Base-by-base conservation (phyloP, 2,329 filamentous ascomycete genomes). In the Ophiosphaerella narmari region DNA sequence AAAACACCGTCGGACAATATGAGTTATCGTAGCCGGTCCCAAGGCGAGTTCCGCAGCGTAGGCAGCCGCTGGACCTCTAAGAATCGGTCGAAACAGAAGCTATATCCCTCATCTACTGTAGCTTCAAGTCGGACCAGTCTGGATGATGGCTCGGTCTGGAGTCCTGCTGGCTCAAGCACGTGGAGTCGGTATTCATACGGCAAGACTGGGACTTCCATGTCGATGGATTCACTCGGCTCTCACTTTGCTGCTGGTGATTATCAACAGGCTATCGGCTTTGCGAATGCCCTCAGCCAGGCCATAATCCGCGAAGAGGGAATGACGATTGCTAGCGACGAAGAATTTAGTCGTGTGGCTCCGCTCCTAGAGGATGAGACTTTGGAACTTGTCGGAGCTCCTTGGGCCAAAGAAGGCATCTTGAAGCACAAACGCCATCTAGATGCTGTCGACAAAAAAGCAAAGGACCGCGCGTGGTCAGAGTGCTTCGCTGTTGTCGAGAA, bases 371-470 rank as follows among this genome's bases (percentile, higher is more conserved):
- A 97, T 65, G 94, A 99, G 66, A 91, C 88, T 0, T 82, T 99
- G 11, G 92, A 96, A 67, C 85, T 99, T 34, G 86, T 89, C 9
- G 94, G 94, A 21, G 90, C 94, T n/a, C 94, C 94, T 0, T 99
- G 94, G 94, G 88, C 95, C 24, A 99, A 99, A 75, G 94, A 99
- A 74, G 94, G 94, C 55, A 90, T 95, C 62, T 80, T 97, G 16
- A 93, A 93, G 61, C 93, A 99, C 77, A 97, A 97, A 74, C 93
- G 97, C 71, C 93, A 97, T 67, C 82, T 97, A 3, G 93, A 97
- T 70, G 86, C 90, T 4, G 81, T 91, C 32, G 92, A 96, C 60
- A 96, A 94, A 77, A 90, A 91, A 71, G 89, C 92, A 54, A 97
- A 93, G 75, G 93, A 97, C 65, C 84, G 94, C 34, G 93, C 92